Evolutionary conservation across 805 yeast genomes (phyloP).

Genomic region (Metschnikowia cerradonensis): DNA sequence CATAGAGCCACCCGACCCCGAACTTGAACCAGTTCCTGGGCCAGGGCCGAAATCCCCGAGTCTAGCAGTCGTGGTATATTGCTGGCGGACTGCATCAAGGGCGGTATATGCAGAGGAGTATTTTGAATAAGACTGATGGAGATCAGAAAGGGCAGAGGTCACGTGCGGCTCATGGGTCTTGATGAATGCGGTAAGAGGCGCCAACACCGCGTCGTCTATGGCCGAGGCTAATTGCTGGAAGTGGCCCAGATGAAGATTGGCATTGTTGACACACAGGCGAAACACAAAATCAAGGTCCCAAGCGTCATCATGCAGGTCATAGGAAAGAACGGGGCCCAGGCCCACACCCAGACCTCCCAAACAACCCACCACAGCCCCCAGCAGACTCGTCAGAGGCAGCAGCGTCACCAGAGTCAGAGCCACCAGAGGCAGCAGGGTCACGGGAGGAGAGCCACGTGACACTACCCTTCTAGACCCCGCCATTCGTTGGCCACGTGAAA

Average conservation of each 20-base stretch:
- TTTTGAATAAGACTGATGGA: conserved; percentile 22
- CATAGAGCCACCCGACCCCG: too few relatives aligned
- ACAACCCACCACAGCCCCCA: too few relatives aligned
- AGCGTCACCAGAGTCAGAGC: too few relatives aligned
- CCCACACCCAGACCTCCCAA: too few relatives aligned
- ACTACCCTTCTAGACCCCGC: background rate
- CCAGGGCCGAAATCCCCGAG: conserved; percentile 26
- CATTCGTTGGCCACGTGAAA: conserved; percentile 12
- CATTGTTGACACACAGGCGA: conserved; percentile 12
- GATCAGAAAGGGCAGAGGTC: conserved; percentile 19
- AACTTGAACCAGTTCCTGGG: background rate
- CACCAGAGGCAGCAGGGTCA: too few relatives aligned
- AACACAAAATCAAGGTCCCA: conserved; percentile 13
- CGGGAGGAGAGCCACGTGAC: background rate
- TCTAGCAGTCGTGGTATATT: conserved; percentile 28
- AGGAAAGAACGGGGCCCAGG: background rate
- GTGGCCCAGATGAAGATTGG: conserved; percentile 11
- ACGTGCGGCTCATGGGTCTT: conserved; percentile 36
- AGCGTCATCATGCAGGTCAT: background rate
- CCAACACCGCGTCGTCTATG: conserved; percentile 34
- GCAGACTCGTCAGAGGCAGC: too few relatives aligned
- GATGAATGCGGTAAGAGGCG: conserved; percentile 30
- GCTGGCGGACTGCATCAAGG: conserved; percentile 27
- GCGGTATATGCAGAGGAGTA: conserved; percentile 23
- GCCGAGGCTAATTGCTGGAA: conserved; percentile 26